Evolutionary conservation across 2,329 filamentous ascomycete genomes (phyloP), one percentile per base, ranked within the genome.

Genomic region (Penicillium sp.): DNA sequence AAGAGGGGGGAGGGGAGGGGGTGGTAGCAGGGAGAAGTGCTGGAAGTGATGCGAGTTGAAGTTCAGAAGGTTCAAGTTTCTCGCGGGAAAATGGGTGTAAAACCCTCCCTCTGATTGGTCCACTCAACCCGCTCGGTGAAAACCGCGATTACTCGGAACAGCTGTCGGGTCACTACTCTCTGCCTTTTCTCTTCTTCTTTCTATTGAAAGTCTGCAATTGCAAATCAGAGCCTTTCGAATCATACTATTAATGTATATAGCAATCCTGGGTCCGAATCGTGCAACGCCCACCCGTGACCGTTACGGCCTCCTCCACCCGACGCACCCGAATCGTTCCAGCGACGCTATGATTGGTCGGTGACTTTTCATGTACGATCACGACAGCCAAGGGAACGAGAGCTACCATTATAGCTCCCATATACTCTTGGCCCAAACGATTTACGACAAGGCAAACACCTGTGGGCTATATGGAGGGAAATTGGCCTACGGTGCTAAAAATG

Each of bases 101-200:
- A 71, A 71, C 69, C 66, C 65, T 69, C 65, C 50, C 57, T 54
- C 60, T 75, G 72, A 75, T 76, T 76, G 74, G 74, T 61, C 60
- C 56, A 33, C 63, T 68, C 68, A 65, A 37, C 66, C 65, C 53
- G 58, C 64, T 74, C 68, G 69, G 71, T 69, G 66, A 73, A 73
- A 73, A 73, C 71, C 72, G 72, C 67, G 67, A 71, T 54, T 66
- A 66, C 61, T 71, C 70, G 69, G 71, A 71, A 35, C 50, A 56
- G 29, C 44, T 47, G 58, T 46, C 24, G 27, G 27, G n/a, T 49
- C 49, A 8, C n/a, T 21, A 19, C 13, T 22, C 16, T 27, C 37
- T 27, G 14, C 37, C 29, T 52, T 16, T 8, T 29, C 13, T 31
- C 11, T 31, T 22, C 39, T 8, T 44, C 24, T 52, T 33, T 14